Evolutionary conservation across 768 basidiomycete genomes (phyloP), one percentile per base, ranked within the genome.

Genomic region (Plicaturopsis crispa): DNA sequence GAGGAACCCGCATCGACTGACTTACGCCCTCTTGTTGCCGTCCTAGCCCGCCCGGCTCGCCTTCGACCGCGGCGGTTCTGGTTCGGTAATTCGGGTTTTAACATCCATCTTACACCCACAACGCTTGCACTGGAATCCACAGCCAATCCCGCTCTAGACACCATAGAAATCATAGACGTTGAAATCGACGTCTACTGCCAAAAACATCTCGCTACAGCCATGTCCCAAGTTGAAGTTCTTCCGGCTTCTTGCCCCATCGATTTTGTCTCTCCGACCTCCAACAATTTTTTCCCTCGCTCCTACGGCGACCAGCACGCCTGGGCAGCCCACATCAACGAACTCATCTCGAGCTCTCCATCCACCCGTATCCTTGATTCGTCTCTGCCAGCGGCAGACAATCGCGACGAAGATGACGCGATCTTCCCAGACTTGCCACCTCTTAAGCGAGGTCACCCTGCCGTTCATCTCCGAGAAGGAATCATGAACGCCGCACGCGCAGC

Each of bases 401-500:
- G 72, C 59, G 32, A 49, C 30, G 60, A 59, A 36, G 66, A 64
- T 36, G 74, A 75, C 24, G 51, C 53, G 31, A 64, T 74, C 18
- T 79, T 84, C 51, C 68, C 78, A 2, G 69, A 63, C 6, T 67
- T 90, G 6, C 85, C 87, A 6, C 75, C 79, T 13, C 70, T 90
- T 22, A 58, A 67, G 49, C 66, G 65, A 41, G 86, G 85, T 14
- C 82, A 82, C 48, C 74, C 83, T 20, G 78, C 83, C 35, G 53
- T 84, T 22, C 86, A 87, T 54, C 70, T 90, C 37, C 69, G 85
- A 33, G 75, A 75, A 45, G 84, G 84, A n/a, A 73, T 90, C 38
- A 78, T 87, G 65, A 67, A 69, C 19, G 79, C 83, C 1, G 64
- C 70, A 4, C 63, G 64, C 39, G 65, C 70, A 22, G 61, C 70